Evolutionary conservation across 2,329 filamentous ascomycete genomes (phyloP).

Genomic region (Arthrobotrys conoides): DNA sequence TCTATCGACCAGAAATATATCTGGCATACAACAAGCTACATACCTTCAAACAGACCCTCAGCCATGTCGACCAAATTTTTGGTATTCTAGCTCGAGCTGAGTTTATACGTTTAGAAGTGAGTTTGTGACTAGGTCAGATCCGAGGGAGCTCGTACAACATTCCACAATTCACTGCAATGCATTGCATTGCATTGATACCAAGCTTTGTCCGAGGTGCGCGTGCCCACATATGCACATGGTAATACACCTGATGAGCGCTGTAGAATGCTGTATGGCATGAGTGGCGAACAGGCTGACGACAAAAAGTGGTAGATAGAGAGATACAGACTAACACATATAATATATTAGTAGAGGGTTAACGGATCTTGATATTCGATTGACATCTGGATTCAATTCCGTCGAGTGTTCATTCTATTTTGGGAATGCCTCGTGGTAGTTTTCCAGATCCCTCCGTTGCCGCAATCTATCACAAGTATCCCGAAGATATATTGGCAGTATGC

Average conservation of each 20-base stretch:
- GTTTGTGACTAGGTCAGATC: too few species aligned
- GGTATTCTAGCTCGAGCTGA: too few species aligned
- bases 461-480: neutral
- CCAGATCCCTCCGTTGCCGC: constrained; percentile 7
- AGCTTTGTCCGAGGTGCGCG: too few species aligned
- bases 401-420: neutral
- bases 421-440: neutral
- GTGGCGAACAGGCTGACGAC: neutral
- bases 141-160: too few species aligned
- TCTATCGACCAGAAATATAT: too few species aligned
- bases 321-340: neutral
- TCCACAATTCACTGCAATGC: too few species aligned
- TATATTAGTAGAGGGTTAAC: neutral
- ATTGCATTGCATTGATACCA: too few species aligned
- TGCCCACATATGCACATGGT: neutral
- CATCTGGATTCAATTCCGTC: neutral
- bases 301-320: neutral
- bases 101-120: too few species aligned
- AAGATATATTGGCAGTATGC: neutral
- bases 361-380: neutral
- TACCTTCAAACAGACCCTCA: too few species aligned
- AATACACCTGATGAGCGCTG: neutral
- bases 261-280: neutral
- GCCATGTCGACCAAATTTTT: too few species aligned
- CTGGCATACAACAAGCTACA: too few species aligned